Evolutionary conservation across 176 grass and related monocot species (phyloP).

Genomic region (Coix lacrymajobi): DNA sequence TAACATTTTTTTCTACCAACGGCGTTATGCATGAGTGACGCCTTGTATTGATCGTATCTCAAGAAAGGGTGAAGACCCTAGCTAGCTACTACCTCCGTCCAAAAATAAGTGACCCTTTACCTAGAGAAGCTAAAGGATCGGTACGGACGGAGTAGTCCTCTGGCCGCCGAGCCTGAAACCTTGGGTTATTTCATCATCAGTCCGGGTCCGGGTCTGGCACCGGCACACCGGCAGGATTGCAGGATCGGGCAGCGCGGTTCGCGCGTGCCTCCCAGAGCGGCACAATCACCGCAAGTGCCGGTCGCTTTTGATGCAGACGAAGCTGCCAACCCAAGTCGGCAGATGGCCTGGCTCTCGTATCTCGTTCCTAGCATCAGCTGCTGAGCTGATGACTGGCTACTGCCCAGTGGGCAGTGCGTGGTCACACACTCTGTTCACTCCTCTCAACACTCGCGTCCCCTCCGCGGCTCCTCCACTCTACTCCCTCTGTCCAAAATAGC

Average conservation of each 20-base stretch:
- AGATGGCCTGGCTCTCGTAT: background rate
- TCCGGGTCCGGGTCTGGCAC: background rate
- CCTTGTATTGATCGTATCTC: too few species aligned
- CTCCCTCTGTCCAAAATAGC: too few species aligned
- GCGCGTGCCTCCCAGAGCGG: background rate
- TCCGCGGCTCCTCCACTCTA: too few species aligned
- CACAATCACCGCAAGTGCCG: background rate
- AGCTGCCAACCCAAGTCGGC: background rate
- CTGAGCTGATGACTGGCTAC: background rate
- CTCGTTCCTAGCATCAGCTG: background rate
- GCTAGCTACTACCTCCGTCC: too few species aligned
- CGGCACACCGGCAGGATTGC: background rate
- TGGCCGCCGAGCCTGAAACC: background rate
- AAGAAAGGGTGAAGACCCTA: too few species aligned
- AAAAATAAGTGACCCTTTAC: too few species aligned
- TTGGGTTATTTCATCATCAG: background rate
- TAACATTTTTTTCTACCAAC: too few species aligned
- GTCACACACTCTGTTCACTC: background rate
- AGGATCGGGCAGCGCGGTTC: background rate
- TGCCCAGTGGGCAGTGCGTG: background rate
- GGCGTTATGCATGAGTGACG: too few species aligned
- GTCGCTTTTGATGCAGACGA: background rate
- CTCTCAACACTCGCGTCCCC: background rate
- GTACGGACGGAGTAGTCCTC: too few species aligned
- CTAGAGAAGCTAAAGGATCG: too few species aligned